phyloP scores from a whole-genome alignment of 2,329 filamentous ascomycete genomes.

The Aspergillus piperis region DNA sequence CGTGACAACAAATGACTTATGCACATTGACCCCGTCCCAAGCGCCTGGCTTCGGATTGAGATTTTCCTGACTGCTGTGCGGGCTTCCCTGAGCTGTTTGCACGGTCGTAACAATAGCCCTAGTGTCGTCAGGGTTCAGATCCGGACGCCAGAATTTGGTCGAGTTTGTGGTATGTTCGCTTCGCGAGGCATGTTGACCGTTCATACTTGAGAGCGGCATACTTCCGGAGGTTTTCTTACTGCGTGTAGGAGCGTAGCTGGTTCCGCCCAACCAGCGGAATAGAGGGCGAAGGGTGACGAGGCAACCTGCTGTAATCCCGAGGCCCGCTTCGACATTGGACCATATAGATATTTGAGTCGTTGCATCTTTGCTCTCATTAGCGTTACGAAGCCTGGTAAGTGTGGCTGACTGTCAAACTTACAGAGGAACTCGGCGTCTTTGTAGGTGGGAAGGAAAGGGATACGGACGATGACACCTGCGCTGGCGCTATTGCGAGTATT shows the following conservation, averaged over 20 bases:
- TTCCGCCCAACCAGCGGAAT: slow-evolving; percentile 42
- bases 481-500: slow-evolving; percentile 33
- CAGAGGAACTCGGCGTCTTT: slow-evolving; percentile 37
- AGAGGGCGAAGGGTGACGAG: slow-evolving; percentile 54
- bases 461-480: slow-evolving; percentile 40
- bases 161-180: slow-evolving; percentile 22
- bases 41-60: slow-evolving; percentile 30
- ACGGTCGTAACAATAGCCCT: slow-evolving; percentile 32
- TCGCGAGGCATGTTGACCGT: slow-evolving; percentile 20
- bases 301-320: slow-evolving; percentile 50
- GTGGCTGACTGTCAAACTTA: slow-evolving; percentile 21
- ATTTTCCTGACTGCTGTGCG: slow-evolving; percentile 36
- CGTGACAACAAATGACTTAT: slow-evolving; percentile 38
- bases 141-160: slow-evolving; percentile 35
- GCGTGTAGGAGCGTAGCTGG: slow-evolving; percentile 27
- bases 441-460: slow-evolving; percentile 38
- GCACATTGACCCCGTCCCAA: slow-evolving; percentile 35
- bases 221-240: slow-evolving; percentile 31
- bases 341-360: slow-evolving; percentile 43
- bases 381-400: background rate
- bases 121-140: slow-evolving; percentile 29
- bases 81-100: slow-evolving; percentile 29
- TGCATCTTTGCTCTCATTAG: slow-evolving; percentile 26
- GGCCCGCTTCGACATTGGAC: slow-evolving; percentile 42
- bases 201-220: slow-evolving; percentile 35